Evolutionary conservation across 345 rosid species (phyloP).

Genomic region (Hevea brasiliensis): DNA sequence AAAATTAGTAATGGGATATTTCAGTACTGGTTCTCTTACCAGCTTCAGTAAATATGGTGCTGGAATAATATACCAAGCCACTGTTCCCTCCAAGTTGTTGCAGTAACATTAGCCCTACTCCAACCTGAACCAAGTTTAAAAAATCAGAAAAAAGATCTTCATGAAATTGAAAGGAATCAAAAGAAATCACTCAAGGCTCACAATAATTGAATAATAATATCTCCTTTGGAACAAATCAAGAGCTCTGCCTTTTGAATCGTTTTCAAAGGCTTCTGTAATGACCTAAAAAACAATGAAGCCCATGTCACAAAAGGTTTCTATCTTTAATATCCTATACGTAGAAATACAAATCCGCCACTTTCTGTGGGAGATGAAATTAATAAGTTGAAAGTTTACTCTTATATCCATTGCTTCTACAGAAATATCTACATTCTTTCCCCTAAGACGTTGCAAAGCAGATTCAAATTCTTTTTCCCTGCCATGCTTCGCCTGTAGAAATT

Average conservation of each 20-base stretch:
- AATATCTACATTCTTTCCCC: constrained; percentile 31
- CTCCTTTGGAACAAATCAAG: constrained; percentile 52
- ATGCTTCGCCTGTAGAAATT: constrained; percentile 34
- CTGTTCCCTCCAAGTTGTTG: constrained; percentile 46
- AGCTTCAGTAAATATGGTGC: constrained; percentile 45
- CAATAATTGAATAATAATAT: constrained; percentile 54
- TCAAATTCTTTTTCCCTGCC: constrained; percentile 27
- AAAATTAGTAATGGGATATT: not conserved
- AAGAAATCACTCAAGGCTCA: constrained; percentile 19
- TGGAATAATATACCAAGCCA: constrained; percentile 46
- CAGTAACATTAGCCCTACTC: constrained; percentile 49
- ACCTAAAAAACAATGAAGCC: constrained; percentile 28
- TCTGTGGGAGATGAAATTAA: constrained; percentile 25
- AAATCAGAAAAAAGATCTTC: not conserved
- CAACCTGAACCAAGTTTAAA: constrained; percentile 32
- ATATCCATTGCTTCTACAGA: constrained; percentile 26
- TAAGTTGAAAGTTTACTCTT: constrained; percentile 12
- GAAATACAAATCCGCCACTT: not conserved
- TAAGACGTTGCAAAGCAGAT: constrained; percentile 22
- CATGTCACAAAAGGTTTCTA: not conserved
- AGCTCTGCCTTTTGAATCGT: constrained; percentile 29
- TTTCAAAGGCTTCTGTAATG: constrained; percentile 35
- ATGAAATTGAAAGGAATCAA: not conserved
- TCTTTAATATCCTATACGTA: not conserved
- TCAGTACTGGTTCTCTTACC: constrained; percentile 25